A percentile compares a stretch with the other conserved stretches of the same genome.
These are phyloP conservation scores for Dendrobium nobile DNA, from an alignment of 106 monocot species.

Conservation along the genomic window DNA sequence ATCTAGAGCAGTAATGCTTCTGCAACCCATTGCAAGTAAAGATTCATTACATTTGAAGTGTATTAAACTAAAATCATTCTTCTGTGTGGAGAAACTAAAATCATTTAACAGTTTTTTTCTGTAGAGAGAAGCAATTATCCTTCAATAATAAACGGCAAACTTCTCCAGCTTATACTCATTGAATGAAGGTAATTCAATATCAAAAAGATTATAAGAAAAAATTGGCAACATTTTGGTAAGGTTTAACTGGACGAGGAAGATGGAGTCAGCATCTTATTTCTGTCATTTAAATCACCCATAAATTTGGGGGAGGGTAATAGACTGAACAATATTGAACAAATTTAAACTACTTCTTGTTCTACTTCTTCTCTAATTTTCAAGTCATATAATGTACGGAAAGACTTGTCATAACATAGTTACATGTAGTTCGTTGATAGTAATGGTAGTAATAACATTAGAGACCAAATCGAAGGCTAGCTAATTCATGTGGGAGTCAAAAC, in stretches of 20 bases:
- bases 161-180: neutral
- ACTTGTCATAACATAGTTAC: neutral
- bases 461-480: neutral
- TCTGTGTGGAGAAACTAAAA: too few relatives aligned
- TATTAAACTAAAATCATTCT: too few relatives aligned
- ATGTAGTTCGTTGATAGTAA: neutral
- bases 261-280: neutral
- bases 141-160: too few relatives aligned
- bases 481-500: too few relatives aligned
- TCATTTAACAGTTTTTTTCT: too few relatives aligned
- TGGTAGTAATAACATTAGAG: neutral
- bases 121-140: too few relatives aligned
- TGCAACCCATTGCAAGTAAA: too few relatives aligned
- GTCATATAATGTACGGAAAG: neutral
- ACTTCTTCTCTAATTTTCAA: neutral
- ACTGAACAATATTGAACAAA: neutral
- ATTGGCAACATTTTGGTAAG: neutral
- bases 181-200: neutral
- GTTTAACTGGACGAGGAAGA: neutral
- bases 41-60: too few relatives aligned
- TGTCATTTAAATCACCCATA: neutral
- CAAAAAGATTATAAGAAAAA: neutral
- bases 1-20: neutral
- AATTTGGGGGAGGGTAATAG: neutral
- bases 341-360: neutral